Evolutionary conservation across 352 stramenopile species (phyloP), one percentile per base, ranked within the genome.

Genomic region (Phytophthora pluvialis): DNA sequence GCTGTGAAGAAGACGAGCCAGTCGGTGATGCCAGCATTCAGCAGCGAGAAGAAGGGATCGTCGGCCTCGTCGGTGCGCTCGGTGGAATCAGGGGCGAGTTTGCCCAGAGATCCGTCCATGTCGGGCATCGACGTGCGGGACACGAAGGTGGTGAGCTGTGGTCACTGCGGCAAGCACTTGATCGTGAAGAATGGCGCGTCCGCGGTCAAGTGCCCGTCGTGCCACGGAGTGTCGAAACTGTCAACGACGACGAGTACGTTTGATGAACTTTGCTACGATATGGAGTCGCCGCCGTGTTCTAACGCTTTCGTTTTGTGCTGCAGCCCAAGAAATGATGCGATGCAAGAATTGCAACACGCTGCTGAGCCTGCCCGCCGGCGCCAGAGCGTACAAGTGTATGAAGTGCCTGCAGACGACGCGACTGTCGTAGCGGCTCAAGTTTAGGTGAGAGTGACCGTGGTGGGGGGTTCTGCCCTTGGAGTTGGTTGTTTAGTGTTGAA

Each of bases 321-420:
- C 51, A 94, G 83, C 86, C 1, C 86, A 94, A 82, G 86, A 94
- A 62, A 90, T 94, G 64, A 94, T 94, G 84, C 83, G 85, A 13
- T 96, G 88, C 70, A 83, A 88, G 49, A 94, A 94, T 52, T 96
- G 88, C 72, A 94, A 83, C 65, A 95, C 88, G 60, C 73, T 95
- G 10, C 54, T 96, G 56, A 94, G 84, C 64, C 69, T 96, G 21
- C 88, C 88, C 0, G 80, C 79, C 3, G 88, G 88, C 31, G 85
- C 86, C 58, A 91, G 79, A 60, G 85, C 86, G 48, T 96, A 96
- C 85, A 96, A 96, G 70, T 94, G 86, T 72, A 94, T 94, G 84
- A 94, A 94, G 52, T 94, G 86, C 33, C 61, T 94, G 32, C 80
- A 94, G 60, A 94, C 86, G 11, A 94, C 84, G 26, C 75, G 84